Conservation (phyloP, 2,329 filamentous ascomycete species). For the Xylariaceae sp. region DNA sequence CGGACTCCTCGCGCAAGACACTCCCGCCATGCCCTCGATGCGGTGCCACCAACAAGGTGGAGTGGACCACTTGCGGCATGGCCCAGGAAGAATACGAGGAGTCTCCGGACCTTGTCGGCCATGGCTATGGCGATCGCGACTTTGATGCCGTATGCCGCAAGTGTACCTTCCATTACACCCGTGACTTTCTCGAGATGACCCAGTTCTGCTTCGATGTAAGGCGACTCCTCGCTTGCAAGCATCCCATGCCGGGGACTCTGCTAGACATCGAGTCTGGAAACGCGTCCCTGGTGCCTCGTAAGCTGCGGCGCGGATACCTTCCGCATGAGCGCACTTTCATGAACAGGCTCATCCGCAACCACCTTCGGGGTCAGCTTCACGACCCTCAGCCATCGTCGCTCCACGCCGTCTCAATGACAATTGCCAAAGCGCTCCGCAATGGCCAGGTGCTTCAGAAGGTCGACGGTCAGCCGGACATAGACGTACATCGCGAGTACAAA, state of each 20-base stretch:
- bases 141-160: slow-evolving; percentile 46
- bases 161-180: slow-evolving; percentile 51
- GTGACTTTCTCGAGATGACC: slow-evolving; percentile 51
- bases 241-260: slow-evolving; percentile 64
- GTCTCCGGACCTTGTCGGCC: slow-evolving; percentile 39
- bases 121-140: slow-evolving; percentile 56
- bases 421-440: slow-evolving; percentile 44
- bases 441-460: slow-evolving; percentile 36
- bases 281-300: slow-evolving; percentile 34
- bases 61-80: slow-evolving; percentile 55
- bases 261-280: slow-evolving; percentile 49
- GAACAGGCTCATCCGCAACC: slow-evolving; percentile 49
- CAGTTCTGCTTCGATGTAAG: slow-evolving; percentile 57
- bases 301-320: slow-evolving; percentile 9
- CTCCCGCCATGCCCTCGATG: slow-evolving; percentile 54
- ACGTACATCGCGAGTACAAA: slow-evolving; percentile 22
- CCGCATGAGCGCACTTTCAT: slow-evolving; percentile 45
- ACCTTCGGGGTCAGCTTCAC: slow-evolving; percentile 40
- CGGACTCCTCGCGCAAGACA: slow-evolving; percentile 44
- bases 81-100: slow-evolving; percentile 34
- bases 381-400: slow-evolving; percentile 40
- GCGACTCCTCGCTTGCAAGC: slow-evolving; percentile 39
- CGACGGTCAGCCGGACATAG: slow-evolving; percentile 29
- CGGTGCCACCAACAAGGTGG: slow-evolving; percentile 36
- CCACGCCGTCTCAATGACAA: slow-evolving; percentile 43